Evolutionary conservation across 2,329 filamentous ascomycete species (phyloP).

Genomic region (Exophiala phaeomuriformis): DNA sequence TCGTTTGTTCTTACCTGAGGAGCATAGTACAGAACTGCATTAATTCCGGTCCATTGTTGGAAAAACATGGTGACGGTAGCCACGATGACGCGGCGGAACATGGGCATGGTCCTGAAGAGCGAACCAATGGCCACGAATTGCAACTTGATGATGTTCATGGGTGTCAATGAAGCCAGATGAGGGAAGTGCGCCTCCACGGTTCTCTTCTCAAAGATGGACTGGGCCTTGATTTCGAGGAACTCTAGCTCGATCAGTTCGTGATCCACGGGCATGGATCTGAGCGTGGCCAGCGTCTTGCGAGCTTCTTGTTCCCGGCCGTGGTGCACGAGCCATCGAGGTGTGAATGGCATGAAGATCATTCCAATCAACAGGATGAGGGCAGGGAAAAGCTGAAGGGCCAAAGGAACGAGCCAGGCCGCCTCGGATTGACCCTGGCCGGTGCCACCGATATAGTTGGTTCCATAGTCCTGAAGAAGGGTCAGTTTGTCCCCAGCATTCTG

Average conservation of each 20-base stretch:
- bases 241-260: conserved; percentile 39
- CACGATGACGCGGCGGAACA: conserved; percentile 40
- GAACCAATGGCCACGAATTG: conserved; percentile 45
- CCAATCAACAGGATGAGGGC: conserved; percentile 34
- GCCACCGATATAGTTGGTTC: conserved; percentile 57
- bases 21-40: conserved; percentile 40
- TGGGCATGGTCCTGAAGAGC: conserved; percentile 33
- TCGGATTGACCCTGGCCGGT: conserved; percentile 53
- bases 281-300: conserved; percentile 54
- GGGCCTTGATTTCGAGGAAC: conserved; percentile 75
- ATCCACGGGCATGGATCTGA: conserved; percentile 45
- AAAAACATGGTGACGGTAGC: conserved; percentile 38
- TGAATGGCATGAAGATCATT: conserved; percentile 46
- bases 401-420: conserved; percentile 66
- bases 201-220: conserved; percentile 69
- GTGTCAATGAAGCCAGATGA: conserved; percentile 52
- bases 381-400: conserved; percentile 45
- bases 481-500: conserved; percentile 3
- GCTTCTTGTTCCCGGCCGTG: conserved; percentile 66
- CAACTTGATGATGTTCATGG: conserved; percentile 58
- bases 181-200: conserved; percentile 62
- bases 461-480: conserved; percentile 33
- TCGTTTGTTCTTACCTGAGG: conserved; percentile 20
- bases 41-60: conserved; percentile 46
- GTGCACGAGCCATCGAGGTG: conserved; percentile 55